phyloP scores from a whole-genome alignment of 2,329 filamentous ascomycete genomes.

The Hymenoscyphus fructigenus region DNA sequence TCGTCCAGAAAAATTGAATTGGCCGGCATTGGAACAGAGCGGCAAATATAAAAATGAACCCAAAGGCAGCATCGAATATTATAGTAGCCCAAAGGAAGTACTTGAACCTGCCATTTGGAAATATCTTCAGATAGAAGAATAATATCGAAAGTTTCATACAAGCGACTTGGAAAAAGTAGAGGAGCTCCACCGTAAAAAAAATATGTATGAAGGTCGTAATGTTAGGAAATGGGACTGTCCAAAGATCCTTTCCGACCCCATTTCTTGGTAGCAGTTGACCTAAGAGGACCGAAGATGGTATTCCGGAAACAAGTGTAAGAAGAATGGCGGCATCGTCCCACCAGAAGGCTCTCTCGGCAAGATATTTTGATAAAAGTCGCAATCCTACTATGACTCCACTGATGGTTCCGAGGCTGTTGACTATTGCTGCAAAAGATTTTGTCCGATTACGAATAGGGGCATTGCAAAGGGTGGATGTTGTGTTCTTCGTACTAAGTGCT shows the following conservation, averaged over 20 bases:
- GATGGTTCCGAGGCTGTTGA: background rate
- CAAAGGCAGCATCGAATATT: slow-evolving; percentile 43
- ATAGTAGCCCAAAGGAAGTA: slow-evolving; percentile 47
- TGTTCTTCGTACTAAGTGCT: slow-evolving; percentile 41
- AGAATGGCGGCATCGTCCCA: slow-evolving; percentile 6
- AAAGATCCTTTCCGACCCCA: slow-evolving; percentile 12
- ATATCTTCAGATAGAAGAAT: slow-evolving; percentile 53
- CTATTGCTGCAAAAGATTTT: background rate
- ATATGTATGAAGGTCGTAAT: slow-evolving; percentile 8
- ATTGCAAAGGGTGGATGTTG: slow-evolving; percentile 29
- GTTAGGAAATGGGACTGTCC: slow-evolving; percentile 8
- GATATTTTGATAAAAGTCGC: background rate
- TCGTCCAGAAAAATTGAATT: slow-evolving; percentile 51
- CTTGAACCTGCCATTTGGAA: slow-evolving; percentile 42
- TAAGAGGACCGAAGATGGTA: background rate
- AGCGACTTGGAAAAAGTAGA: slow-evolving; percentile 6
- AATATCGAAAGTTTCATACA: slow-evolving; percentile 9
- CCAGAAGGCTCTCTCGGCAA: background rate
- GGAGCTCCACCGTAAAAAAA: slow-evolving; percentile 11
- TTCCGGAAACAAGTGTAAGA: background rate
- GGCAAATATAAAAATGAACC: slow-evolving; percentile 37
- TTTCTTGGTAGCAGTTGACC: background rate
- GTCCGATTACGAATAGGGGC: background rate
- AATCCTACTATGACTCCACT: slow-evolving; percentile 32
- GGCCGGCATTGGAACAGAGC: slow-evolving; percentile 52